Base-by-base conservation (phyloP, 768 basidiomycete genomes). In the Termitomyces sp. region DNA sequence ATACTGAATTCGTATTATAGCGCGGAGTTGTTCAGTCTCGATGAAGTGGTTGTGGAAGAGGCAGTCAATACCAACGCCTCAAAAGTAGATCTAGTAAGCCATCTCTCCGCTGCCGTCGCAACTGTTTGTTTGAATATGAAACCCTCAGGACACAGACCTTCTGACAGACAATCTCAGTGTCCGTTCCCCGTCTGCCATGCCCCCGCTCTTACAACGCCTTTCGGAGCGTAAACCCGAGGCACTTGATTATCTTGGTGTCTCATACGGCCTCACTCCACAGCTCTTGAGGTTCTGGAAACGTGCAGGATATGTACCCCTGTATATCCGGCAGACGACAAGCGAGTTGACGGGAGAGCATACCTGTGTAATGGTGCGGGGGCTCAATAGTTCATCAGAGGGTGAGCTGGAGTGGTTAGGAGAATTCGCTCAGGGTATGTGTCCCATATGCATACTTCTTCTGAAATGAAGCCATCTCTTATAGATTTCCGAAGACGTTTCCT, bases 201-300 rank as follows among this genome's bases (percentile, higher is more conserved):
- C 95, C 0, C 94, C 96, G 0, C 80, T 99, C 4, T 80, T 99
- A 1, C 93, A 95, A 65, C 85, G 94, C 3, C 79, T 98, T 4
- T 85, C 90, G 1, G 95, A 98, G 68, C 82, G 90, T 33, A 90
- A 88, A 70, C 96, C 96, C 0, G 94, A 98, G 67, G 77, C 73
- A 32, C 77, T 99, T 24, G 96, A 98, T 71, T 99, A 96, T 67
- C 77, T 99, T 6, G 96, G 97, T 46, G 96, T 98, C 3, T 96
- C 94, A 14, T 99, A 96, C 68, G 97, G 97, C 6, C 76, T 99
- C 51, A 98, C 95, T 0, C 81, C 91, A 5, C 87, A 83, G 61
- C 78, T 98, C 1, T 80, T 98, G 41, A 80, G 92, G 59, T 99
- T 98, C 77, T 98, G 97, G 97, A 98, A 98, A 72, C 84, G 93